Evolutionary conservation across 2,329 filamentous ascomycete genomes (phyloP).

Genomic region (Hymenotorrendiella dingleyae): DNA sequence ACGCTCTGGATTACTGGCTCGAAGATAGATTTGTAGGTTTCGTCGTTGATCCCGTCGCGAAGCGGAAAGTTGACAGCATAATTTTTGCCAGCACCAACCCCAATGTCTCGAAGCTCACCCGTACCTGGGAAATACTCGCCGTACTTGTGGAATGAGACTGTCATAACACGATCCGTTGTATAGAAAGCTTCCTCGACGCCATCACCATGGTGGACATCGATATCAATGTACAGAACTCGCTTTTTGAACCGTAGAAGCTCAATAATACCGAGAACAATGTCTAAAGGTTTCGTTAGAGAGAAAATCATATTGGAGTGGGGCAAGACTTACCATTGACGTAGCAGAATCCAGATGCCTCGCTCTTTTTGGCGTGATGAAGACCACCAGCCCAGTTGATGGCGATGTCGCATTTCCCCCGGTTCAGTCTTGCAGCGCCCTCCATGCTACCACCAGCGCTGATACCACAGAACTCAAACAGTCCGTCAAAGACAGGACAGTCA

Average conservation of each 20-base stretch:
- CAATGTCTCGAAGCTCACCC: slow-evolving; percentile 78
- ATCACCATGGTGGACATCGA: slow-evolving; percentile 90
- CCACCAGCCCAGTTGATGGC: slow-evolving; percentile 98
- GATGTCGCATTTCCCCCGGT: slow-evolving; percentile 89
- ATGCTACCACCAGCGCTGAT: slow-evolving; percentile 92
- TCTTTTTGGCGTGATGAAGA: slow-evolving; percentile 95
- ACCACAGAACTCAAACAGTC: slow-evolving; percentile 93
- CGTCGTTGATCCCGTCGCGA: slow-evolving; percentile 85
- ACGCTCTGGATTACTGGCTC: slow-evolving; percentile 82
- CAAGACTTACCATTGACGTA: slow-evolving; percentile 77
- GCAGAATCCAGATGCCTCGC: slow-evolving; percentile 93
- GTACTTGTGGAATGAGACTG: slow-evolving; percentile 92
- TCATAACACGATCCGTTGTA: slow-evolving; percentile 88
- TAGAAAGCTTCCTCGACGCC: slow-evolving; percentile 93
- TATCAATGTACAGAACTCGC: slow-evolving; percentile 95
- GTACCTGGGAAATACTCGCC: slow-evolving; percentile 95
- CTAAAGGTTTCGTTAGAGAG: slow-evolving; percentile 47
- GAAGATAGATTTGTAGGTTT: slow-evolving; percentile 85
- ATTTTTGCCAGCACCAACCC: slow-evolving; percentile 81
- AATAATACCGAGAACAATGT: slow-evolving; percentile 93
- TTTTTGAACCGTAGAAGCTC: slow-evolving; percentile 86
- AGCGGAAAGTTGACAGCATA: slow-evolving; percentile 90
- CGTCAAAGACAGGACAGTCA: slow-evolving; percentile 96
- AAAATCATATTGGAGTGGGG: not conserved
- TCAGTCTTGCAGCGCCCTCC: slow-evolving; percentile 85